phyloP scores from a whole-genome alignment of 2,329 filamentous ascomycete species.

The Fusarium chuoi region DNA sequence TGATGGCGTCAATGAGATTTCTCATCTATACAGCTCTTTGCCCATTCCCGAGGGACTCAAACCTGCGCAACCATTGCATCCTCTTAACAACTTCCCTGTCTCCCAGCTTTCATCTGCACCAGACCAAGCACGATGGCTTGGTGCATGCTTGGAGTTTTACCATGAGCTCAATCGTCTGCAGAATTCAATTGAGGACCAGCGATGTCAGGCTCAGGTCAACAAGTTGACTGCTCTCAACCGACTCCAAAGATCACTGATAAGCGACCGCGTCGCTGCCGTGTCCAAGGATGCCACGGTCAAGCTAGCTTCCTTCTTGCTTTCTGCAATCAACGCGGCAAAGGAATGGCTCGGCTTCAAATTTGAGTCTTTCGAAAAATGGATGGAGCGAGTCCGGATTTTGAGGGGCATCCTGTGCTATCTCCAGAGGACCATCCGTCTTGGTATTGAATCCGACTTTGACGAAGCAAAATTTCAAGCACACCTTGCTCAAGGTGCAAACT shows the following conservation, averaged over 20 bases:
- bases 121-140: conserved; percentile 59
- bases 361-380: conserved; percentile 45
- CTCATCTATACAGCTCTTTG: conserved; percentile 50
- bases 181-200: conserved; percentile 55
- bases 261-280: conserved; percentile 64
- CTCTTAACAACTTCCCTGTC: conserved; percentile 67
- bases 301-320: conserved; percentile 62
- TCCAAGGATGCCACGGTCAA: conserved; percentile 70
- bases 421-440: conserved; percentile 62
- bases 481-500: conserved; percentile 60
- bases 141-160: conserved; percentile 62
- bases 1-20: conserved; percentile 47
- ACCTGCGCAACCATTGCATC: conserved; percentile 63
- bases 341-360: conserved; percentile 54
- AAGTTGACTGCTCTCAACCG: conserved; percentile 67
- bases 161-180: conserved; percentile 56
- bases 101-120: conserved; percentile 55
- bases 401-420: conserved; percentile 62
- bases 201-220: conserved; percentile 54
- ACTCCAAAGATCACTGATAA: conserved; percentile 68
- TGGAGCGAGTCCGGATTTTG: conserved; percentile 48
- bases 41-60: conserved; percentile 34
- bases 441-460: conserved; percentile 61
- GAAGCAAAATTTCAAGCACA: conserved; percentile 74
- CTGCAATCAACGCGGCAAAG: conserved; percentile 54